These are phyloP conservation scores for Spiraea crenata DNA, from an alignment of 331 rosid genomes.

Conservation along the genomic window DNA sequence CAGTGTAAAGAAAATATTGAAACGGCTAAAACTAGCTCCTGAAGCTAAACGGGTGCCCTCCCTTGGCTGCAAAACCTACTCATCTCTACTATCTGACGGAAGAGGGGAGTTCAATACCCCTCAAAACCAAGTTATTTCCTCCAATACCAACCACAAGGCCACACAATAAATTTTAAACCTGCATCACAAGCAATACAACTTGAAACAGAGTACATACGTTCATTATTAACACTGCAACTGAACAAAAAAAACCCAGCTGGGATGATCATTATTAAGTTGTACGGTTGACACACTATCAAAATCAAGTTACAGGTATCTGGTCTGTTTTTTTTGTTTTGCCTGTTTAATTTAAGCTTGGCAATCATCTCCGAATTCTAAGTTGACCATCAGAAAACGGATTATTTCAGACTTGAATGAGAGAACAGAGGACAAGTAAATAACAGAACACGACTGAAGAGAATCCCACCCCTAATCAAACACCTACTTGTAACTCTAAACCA, in stretches of 20 bases:
- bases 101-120: background rate
- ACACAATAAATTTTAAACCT: slow-evolving; percentile 2
- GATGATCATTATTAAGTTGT: slow-evolving; percentile 48
- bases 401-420: slow-evolving; percentile 63
- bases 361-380: slow-evolving; percentile 51
- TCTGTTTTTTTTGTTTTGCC: slow-evolving; percentile 47
- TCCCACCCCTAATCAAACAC: slow-evolving; percentile 46
- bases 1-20: background rate
- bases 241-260: slow-evolving; percentile 18
- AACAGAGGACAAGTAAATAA: slow-evolving; percentile 38
- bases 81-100: slow-evolving; percentile 1
- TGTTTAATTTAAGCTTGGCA: slow-evolving; percentile 43
- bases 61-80: background rate
- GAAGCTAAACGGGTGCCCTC: background rate
- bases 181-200: slow-evolving; percentile 8
- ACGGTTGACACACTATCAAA: slow-evolving; percentile 45
- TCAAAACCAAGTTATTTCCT: slow-evolving; percentile 8
- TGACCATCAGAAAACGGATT: slow-evolving; percentile 60
- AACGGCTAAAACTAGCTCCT: background rate
- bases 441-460: slow-evolving; percentile 36
- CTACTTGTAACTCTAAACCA: slow-evolving; percentile 44
- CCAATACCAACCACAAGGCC: slow-evolving; percentile 5
- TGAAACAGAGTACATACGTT: background rate
- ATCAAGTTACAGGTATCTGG: slow-evolving; percentile 31
- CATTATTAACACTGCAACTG: background rate